Evolutionary conservation across 495 filamentous ascomycete species (phyloP).

Genomic region (Lasiosphaeria ovina): DNA sequence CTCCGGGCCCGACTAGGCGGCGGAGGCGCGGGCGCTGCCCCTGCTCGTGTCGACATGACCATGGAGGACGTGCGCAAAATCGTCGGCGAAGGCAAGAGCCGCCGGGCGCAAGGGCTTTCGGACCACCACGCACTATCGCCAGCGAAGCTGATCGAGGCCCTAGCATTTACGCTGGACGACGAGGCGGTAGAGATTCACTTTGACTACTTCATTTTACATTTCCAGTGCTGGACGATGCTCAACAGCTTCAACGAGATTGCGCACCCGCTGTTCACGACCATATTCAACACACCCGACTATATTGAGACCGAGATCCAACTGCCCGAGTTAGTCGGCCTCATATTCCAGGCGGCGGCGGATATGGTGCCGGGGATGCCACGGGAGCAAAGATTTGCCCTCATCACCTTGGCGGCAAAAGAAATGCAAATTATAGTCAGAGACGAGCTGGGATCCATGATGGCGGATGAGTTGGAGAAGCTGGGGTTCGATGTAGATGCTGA

Average conservation of each 20-base stretch:
- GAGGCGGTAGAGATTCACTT: not conserved
- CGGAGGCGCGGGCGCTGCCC: not conserved
- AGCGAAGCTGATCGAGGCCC: constrained; percentile 1
- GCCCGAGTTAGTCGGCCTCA: not conserved
- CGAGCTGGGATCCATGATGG: too few relatives aligned
- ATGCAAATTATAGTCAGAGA: too few relatives aligned
- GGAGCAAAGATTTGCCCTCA: too few relatives aligned
- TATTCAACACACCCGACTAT: not conserved
- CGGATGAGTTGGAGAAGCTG: too few relatives aligned
- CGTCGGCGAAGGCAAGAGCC: not conserved
- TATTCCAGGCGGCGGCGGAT: constrained; percentile 5
- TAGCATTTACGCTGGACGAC: not conserved
- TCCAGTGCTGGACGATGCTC: not conserved
- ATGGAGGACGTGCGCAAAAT: constrained; percentile 10
- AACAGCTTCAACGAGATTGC: not conserved
- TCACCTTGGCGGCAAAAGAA: too few relatives aligned
- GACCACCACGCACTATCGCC: not conserved
- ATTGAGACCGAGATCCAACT: not conserved
- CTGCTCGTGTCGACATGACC: constrained; percentile 1
- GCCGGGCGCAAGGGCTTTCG: not conserved
- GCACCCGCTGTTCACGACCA: not conserved
- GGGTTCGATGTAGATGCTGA: too few relatives aligned
- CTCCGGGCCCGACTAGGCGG: constrained; percentile 3
- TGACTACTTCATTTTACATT: not conserved
- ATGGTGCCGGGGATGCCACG: not conserved